Percentiles rank a stretch among this genome's conserved stretches.
These are phyloP conservation scores for Cladophialophora immunda DNA, from an alignment of 2,329 filamentous ascomycete genomes.

Conservation along the genomic window DNA sequence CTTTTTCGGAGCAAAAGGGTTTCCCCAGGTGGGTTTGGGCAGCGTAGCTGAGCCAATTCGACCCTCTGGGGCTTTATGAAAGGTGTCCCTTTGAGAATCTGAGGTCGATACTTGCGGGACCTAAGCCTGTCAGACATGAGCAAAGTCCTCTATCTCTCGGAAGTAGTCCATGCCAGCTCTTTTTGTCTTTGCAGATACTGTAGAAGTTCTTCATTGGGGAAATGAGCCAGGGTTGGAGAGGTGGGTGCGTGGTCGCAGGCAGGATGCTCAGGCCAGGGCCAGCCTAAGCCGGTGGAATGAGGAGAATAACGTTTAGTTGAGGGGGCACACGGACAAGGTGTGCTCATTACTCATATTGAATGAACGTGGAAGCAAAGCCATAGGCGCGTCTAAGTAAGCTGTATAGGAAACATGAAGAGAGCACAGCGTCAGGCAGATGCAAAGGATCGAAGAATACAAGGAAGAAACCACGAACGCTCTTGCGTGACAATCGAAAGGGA, in stretches of 20 bases:
- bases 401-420: not conserved
- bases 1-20: slow-evolving; percentile 10
- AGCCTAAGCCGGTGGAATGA: slow-evolving; percentile 27
- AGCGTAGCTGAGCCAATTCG: slow-evolving; percentile 4
- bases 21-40: not conserved
- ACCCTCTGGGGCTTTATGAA: not conserved
- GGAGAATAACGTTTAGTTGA: slow-evolving; percentile 29
- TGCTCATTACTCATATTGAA: slow-evolving; percentile 35
- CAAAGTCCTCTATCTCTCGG: slow-evolving; percentile 2
- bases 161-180: slow-evolving; percentile 21
- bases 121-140: slow-evolving; percentile 37
- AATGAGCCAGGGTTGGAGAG: slow-evolving; percentile 10
- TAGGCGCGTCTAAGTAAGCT: not conserved
- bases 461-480: not conserved
- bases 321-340: slow-evolving; percentile 23
- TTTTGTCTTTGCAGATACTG: not conserved
- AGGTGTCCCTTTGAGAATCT: slow-evolving; percentile 8
- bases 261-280: slow-evolving; percentile 32
- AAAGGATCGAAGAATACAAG: not conserved
- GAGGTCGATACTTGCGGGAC: slow-evolving; percentile 7
- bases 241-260: slow-evolving; percentile 22
- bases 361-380: slow-evolving; percentile 10
- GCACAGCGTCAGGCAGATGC: not conserved
- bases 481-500: not conserved
- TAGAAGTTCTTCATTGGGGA: slow-evolving; percentile 2